Base-by-base conservation (phyloP, 805 yeast genomes). In the Teunomyces barrocoloradensis region DNA sequence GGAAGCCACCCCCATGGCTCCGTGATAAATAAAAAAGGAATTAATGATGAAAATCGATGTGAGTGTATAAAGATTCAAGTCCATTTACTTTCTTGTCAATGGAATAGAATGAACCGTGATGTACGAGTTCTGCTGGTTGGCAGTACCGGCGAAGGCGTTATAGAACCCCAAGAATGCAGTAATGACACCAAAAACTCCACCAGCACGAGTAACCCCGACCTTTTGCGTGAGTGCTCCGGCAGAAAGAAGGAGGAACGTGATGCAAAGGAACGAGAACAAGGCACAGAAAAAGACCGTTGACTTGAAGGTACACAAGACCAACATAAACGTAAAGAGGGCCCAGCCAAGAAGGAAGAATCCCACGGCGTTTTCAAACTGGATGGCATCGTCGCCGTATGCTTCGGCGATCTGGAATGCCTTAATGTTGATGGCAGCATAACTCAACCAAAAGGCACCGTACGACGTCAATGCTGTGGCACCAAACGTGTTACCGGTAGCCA, bases 391-490 rank as follows among this genome's bases (percentile, higher is more conserved):
- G 4, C 58, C 60, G 55, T 82, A 84, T 12, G 89, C 82, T 3
- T 64, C 68, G 23, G 63, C 65, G 48, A 85, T 80, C 28, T 86
- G 86, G 63, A 85, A 85, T 58, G 80, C 76, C 11, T 75, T 75
- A 34, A 84, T 69, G 51, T 77, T 64, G 39, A 85, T 74, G 1
- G 88, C 84, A 28, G 80, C 85, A 57, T 66, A 85, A 18, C 84
- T 66, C 56, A 84, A 59, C 90, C 90, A 85, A 63, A 84, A 85
- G 3, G 84, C 85, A 43, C 90, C 90, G 49, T 74, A 79, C 4
- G 82, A 77, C 3, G 76, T 63, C 48, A 79, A 68, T 1, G 81
- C 83, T 50, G 85, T 75, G 54, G 83, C 87, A 65, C 88, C 89
- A 68, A 83, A 85, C 15, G 89, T 85, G 65, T 84, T 84, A 58